phyloP scores from a whole-genome alignment of 2,329 filamentous ascomycete genomes.

The Clonostachys rosea region DNA sequence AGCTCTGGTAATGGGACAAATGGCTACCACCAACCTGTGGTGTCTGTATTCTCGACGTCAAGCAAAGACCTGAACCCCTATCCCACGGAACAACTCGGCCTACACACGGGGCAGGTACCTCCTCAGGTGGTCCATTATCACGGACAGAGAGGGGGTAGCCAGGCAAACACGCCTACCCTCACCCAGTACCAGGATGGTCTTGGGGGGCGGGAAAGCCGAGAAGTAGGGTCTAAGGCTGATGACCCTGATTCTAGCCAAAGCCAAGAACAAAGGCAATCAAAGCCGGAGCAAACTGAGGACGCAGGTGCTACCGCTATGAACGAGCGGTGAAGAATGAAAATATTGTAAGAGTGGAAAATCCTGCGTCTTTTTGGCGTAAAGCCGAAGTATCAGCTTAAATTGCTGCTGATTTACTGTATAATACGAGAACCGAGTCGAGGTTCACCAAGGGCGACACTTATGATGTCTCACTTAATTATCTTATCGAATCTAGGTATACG shows the following conservation, averaged over 20 bases:
- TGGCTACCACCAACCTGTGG: conserved; percentile 64
- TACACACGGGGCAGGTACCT: conserved; percentile 56
- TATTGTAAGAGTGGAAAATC: no score
- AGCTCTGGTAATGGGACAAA: conserved; percentile 43
- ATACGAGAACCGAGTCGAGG: no score
- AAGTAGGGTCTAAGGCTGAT: conserved; percentile 15
- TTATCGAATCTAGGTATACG: no score
- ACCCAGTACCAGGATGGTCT: conserved; percentile 45
- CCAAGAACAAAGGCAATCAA: no score
- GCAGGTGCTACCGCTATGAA: no score
- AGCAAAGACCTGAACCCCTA: conserved; percentile 67
- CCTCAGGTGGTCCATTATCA: conserved; percentile 66
- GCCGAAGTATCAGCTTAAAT: no score
- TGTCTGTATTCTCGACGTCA: conserved; percentile 67
- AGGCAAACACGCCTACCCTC: conserved; percentile 59
- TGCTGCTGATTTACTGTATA: no score
- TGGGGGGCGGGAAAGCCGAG: conserved; percentile 43
- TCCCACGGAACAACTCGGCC: conserved; percentile 59
- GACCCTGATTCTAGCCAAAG: not conserved
- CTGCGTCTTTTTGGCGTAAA: no score
- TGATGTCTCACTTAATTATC: no score
- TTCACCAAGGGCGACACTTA: no score
- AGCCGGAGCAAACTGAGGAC: no score
- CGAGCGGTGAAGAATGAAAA: no score
- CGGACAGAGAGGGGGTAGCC: conserved; percentile 62